These are phyloP conservation scores for Cymbidium sinense DNA, from an alignment of 106 monocot species.

Conservation along the genomic window DNA sequence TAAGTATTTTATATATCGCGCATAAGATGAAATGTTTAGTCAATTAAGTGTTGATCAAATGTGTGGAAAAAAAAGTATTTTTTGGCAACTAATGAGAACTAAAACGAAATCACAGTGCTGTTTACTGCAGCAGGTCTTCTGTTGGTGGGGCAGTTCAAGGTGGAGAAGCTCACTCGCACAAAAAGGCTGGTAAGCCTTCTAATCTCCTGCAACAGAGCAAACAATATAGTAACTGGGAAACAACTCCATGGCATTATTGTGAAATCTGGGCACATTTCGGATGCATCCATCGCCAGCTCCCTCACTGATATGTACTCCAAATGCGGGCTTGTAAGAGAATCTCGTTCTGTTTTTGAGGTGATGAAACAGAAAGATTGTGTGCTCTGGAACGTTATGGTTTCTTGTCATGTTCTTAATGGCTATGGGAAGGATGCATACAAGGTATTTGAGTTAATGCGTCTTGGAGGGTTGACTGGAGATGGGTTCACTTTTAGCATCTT, in stretches of 20 bases:
- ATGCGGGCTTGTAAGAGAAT: slow-evolving; percentile 12
- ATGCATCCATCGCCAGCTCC: slow-evolving; percentile 20
- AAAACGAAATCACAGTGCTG: too few species aligned
- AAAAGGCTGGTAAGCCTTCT: not conserved
- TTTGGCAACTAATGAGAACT: too few species aligned
- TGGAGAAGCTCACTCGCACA: slow-evolving; percentile 2
- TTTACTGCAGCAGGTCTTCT: too few species aligned
- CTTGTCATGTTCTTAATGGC: slow-evolving; percentile 32
- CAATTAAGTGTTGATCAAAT: too few species aligned
- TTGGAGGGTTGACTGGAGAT: slow-evolving; percentile 24
- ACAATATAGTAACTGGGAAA: slow-evolving; percentile 4
- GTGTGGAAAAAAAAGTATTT: too few species aligned
- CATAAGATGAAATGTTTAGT: too few species aligned
- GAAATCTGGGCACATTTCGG: slow-evolving; percentile 27
- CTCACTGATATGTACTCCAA: slow-evolving; percentile 40
- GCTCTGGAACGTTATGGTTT: slow-evolving; percentile 53
- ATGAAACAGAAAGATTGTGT: slow-evolving; percentile 27
- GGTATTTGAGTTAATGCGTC: slow-evolving; percentile 27
- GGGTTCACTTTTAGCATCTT: slow-evolving; percentile 46
- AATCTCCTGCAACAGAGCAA: slow-evolving; percentile 2
- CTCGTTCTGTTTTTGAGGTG: slow-evolving; percentile 38
- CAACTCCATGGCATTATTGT: slow-evolving; percentile 23
- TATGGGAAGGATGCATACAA: slow-evolving; percentile 21
- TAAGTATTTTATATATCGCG: too few species aligned
- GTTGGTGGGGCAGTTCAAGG: not conserved